Percentiles rank a stretch among this genome's conserved stretches.
phyloP scores from a whole-genome alignment of 148 eudicot species.

The Arctostaphylos glauca region DNA sequence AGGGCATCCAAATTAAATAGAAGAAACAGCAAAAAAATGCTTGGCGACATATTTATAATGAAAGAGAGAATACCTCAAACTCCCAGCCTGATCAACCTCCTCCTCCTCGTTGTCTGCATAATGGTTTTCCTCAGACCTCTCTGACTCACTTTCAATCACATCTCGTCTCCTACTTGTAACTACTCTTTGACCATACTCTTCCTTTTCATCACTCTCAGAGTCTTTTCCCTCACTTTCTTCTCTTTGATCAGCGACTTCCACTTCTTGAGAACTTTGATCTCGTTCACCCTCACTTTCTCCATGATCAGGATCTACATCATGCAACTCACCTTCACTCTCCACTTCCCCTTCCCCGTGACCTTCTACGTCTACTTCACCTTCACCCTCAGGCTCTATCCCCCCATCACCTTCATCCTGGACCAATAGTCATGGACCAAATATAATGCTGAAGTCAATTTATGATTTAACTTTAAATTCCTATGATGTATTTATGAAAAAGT shows the following conservation, averaged over 20 bases:
- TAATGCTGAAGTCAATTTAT: neutral
- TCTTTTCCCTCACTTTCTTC: conserved; percentile 83
- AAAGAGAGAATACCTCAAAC: conserved; percentile 51
- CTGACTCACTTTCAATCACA: conserved; percentile 80
- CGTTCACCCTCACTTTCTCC: conserved; percentile 89
- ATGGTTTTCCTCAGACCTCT: conserved; percentile 77
- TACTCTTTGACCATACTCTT: conserved; percentile 62
- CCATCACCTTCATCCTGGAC: conserved; percentile 81
- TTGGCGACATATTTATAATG: neutral
- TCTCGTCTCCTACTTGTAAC: conserved; percentile 82
- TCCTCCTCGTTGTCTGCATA: conserved; percentile 84
- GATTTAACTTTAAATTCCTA: neutral
- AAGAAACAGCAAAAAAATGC: neutral
- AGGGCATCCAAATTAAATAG: neutral
- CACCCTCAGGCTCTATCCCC: conserved; percentile 63
- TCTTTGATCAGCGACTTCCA: conserved; percentile 67
- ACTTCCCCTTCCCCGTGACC: conserved; percentile 79
- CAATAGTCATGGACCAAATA: neutral
- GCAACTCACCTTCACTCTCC: conserved; percentile 77
- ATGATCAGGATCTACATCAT: conserved; percentile 54
- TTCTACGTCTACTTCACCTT: conserved; percentile 68
- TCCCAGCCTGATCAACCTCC: conserved; percentile 84
- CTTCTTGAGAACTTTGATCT: conserved; percentile 86
- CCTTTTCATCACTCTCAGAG: conserved; percentile 76
- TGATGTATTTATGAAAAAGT: neutral